Percentiles rank a stretch among this genome's conserved stretches.
Conservation (phyloP, 2,329 filamentous ascomycete species). For the Neocatenulostroma microsporum region DNA sequence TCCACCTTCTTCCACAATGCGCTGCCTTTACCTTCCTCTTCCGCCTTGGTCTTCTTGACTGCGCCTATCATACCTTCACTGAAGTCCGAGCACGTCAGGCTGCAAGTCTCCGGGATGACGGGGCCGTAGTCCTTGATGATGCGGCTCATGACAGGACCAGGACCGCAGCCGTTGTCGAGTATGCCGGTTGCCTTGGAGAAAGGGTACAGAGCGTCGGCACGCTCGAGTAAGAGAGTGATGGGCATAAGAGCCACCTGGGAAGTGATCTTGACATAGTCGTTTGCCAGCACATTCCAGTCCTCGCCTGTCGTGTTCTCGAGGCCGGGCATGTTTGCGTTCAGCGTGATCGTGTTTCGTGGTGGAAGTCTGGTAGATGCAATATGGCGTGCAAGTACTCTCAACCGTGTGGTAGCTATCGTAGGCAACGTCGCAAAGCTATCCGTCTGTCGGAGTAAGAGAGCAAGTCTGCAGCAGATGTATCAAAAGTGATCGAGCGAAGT, state of each 20-base stretch:
- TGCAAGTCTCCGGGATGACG: slow-evolving; percentile 13
- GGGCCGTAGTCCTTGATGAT: slow-evolving; percentile 20
- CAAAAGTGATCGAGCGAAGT: too few relatives aligned
- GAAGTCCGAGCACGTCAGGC: slow-evolving; percentile 24
- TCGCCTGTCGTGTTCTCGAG: slow-evolving; percentile 9
- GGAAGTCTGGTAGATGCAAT: too few relatives aligned
- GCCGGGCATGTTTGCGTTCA: too few relatives aligned
- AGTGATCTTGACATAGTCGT: slow-evolving; percentile 2
- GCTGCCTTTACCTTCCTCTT: slow-evolving; percentile 3
- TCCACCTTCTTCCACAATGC: slow-evolving; percentile 22
- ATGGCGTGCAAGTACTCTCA: too few relatives aligned
- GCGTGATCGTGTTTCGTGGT: too few relatives aligned
- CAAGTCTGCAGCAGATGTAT: too few relatives aligned
- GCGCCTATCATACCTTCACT: slow-evolving; percentile 25
- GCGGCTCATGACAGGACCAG: slow-evolving; percentile 21
- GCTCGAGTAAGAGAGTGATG: slow-evolving; percentile 19
- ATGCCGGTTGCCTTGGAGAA: slow-evolving; percentile 24
- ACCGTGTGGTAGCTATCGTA: too few relatives aligned
- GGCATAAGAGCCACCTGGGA: slow-evolving; percentile 7
- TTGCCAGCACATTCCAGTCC: slow-evolving; percentile 10
- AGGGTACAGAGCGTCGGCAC: slow-evolving; percentile 18
- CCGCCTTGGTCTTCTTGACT: slow-evolving; percentile 13
- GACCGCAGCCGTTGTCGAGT: slow-evolving; percentile 28
- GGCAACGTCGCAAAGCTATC: too few relatives aligned
- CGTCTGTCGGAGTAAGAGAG: too few relatives aligned